A percentile compares a stretch with the other conserved stretches of the same genome.
Conservation (phyloP, 257 asterid genomes). For the Nicotiana paniculata region DNA sequence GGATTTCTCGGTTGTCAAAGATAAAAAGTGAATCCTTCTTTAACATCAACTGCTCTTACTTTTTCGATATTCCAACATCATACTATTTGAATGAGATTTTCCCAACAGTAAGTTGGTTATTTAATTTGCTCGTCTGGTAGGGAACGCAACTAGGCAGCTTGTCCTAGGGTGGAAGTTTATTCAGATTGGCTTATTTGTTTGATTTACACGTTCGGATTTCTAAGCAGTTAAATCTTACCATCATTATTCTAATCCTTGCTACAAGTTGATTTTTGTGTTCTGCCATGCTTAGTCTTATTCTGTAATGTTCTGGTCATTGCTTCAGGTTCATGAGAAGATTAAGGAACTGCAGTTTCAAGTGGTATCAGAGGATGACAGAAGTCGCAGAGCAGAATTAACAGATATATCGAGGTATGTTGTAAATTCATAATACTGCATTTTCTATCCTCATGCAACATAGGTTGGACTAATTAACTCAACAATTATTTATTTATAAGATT, state of each 20-base stretch:
- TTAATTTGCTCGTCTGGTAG: background rate
- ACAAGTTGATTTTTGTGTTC: background rate
- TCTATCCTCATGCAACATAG: constrained; percentile 6
- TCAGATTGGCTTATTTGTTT: background rate
- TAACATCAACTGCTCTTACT: background rate
- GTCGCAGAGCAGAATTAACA: constrained; percentile 29
- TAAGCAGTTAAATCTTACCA: background rate
- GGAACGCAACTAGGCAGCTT: background rate
- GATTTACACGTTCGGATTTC: background rate
- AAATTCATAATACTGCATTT: background rate
- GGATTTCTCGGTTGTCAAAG: no score
- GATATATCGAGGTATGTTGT: constrained; percentile 49
- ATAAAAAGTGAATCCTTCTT: background rate
- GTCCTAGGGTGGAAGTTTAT: background rate
- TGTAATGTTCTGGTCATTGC: background rate
- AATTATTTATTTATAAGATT: background rate
- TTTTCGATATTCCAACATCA: background rate
- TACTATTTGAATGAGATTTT: background rate
- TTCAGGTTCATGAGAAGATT: constrained; percentile 64
- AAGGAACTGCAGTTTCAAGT: constrained; percentile 50
- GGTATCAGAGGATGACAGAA: constrained; percentile 27
- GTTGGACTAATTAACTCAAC: background rate
- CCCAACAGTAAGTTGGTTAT: background rate
- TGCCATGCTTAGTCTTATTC: background rate
- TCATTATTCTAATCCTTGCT: background rate